Conservation (phyloP, 441 rosid species). For the Adansonia grandidieri region DNA sequence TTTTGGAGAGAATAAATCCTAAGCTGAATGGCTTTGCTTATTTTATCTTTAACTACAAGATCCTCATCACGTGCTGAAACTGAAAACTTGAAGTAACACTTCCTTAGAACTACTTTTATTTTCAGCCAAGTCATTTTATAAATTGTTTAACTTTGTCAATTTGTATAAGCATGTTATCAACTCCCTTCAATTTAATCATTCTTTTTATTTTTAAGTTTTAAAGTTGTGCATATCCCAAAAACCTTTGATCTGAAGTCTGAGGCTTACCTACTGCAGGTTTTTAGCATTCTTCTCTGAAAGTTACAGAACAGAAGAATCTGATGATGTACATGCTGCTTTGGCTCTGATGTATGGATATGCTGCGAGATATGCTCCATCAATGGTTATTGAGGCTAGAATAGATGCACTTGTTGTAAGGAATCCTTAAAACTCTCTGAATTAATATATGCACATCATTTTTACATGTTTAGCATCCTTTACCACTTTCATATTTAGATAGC, state of each 20-base stretch:
- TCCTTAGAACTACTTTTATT: background rate
- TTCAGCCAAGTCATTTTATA: background rate
- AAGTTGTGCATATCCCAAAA: slow-evolving; percentile 13
- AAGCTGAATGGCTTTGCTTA: slow-evolving; percentile 16
- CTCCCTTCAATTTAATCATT: background rate
- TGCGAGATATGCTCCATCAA: slow-evolving; percentile 96
- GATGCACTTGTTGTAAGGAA: slow-evolving; percentile 92
- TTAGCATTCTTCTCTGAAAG: slow-evolving; percentile 84
- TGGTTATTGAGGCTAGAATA: slow-evolving; percentile 98
- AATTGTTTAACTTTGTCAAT: slow-evolving; percentile 6
- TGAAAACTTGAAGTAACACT: background rate
- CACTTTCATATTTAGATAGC: background rate
- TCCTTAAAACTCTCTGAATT: slow-evolving; percentile 19
- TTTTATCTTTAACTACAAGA: background rate
- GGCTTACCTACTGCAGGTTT: slow-evolving; percentile 56
- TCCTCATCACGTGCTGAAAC: slow-evolving; percentile 1
- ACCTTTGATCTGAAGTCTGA: slow-evolving; percentile 23
- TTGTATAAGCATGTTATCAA: background rate
- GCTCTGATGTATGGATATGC: slow-evolving; percentile 99
- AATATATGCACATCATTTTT: background rate
- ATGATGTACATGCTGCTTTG: slow-evolving; percentile 98
- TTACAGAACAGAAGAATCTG: slow-evolving; percentile 83
- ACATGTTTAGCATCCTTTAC: slow-evolving; percentile 8
- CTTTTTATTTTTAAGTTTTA: background rate
- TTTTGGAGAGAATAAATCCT: background rate